Percentiles rank a stretch among this genome's conserved stretches.
Conservation (phyloP, 805 yeast genomes). For the Yarrowia porcina region DNA sequence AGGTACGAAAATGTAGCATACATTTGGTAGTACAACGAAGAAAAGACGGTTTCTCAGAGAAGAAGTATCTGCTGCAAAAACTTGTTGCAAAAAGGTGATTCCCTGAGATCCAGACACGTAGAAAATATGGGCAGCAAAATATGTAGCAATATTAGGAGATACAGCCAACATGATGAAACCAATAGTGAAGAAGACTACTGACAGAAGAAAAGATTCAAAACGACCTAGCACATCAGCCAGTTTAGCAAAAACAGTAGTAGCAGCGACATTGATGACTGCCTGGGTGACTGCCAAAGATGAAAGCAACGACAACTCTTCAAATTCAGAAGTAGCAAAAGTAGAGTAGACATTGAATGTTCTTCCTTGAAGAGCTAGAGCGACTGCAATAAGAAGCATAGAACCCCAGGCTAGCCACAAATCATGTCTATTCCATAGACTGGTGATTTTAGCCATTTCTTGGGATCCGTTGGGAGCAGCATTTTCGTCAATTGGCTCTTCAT, state of each 20-base stretch:
- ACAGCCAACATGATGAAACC: conserved; percentile 42
- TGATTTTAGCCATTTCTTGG: conserved; percentile 18
- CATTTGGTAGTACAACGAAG: conserved; percentile 38
- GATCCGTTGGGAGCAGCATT: conserved; percentile 6
- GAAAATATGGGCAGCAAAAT: conserved; percentile 5
- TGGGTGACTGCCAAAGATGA: conserved; percentile 43
- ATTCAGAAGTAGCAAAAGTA: conserved; percentile 44
- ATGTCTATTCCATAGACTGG: conserved; percentile 6
- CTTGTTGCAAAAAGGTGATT: conserved; percentile 39
- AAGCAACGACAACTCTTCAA: conserved; percentile 42
- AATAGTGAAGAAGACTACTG: conserved; percentile 37
- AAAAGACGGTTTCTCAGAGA: conserved; percentile 43
- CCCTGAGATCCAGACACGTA: conserved; percentile 42
- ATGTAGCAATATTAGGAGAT: conserved; percentile 38
- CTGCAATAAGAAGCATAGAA: conserved; percentile 10
- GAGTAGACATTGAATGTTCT: conserved; percentile 23
- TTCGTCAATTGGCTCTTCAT: not conserved
- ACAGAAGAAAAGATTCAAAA: conserved; percentile 40
- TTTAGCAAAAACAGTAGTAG: conserved; percentile 43
- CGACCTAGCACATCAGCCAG: conserved; percentile 44
- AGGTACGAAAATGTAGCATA: conserved; percentile 43
- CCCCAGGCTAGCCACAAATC: conserved; percentile 19
- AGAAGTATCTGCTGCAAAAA: conserved; percentile 41
- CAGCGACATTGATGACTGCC: conserved; percentile 42
- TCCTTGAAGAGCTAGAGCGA: conserved; percentile 8